Evolutionary conservation across 2,329 filamentous ascomycete species (phyloP).

Genomic region (Colletotrichum sp.): DNA sequence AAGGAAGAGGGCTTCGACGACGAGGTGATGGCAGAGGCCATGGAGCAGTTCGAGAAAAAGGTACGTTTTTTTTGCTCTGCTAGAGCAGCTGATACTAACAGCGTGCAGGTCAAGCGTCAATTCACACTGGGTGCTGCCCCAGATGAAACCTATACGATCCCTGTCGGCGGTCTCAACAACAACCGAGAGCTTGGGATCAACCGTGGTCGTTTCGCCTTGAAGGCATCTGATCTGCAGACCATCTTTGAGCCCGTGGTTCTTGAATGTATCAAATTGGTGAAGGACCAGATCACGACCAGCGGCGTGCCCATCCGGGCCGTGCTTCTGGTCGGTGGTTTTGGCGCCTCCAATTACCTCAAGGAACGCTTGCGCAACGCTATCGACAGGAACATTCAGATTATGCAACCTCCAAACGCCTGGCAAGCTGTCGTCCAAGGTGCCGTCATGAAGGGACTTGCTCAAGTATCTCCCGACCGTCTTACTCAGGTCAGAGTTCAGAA

Average conservation of each 20-base stretch:
- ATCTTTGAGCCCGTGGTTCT: conserved; percentile 51
- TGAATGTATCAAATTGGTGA: conserved; percentile 47
- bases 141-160: conserved; percentile 41
- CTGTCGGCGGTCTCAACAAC: conserved; percentile 36
- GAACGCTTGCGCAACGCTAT: conserved; percentile 42
- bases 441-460: conserved; percentile 52
- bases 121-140: conserved; percentile 36
- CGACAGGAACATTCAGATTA: conserved; percentile 39
- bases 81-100: conserved; percentile 25
- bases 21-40: conserved; percentile 41
- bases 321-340: conserved; percentile 55
- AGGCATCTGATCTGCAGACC: conserved; percentile 40
- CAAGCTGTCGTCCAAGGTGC: conserved; percentile 56
- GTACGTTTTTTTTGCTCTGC: conserved; percentile 22
- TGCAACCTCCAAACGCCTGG: conserved; percentile 56
- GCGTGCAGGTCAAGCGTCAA: conserved; percentile 31
- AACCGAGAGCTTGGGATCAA: conserved; percentile 42
- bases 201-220: conserved; percentile 41
- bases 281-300: conserved; percentile 47
- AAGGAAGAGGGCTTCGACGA: conserved; percentile 48
- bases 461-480: conserved; percentile 35
- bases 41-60: conserved; percentile 49
- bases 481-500: conserved; percentile 43
- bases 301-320: conserved; percentile 48
- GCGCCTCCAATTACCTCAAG: conserved; percentile 49